Evolutionary conservation across 169 alveolate genomes (phyloP).

Genomic region (Nephromyces sp.): DNA sequence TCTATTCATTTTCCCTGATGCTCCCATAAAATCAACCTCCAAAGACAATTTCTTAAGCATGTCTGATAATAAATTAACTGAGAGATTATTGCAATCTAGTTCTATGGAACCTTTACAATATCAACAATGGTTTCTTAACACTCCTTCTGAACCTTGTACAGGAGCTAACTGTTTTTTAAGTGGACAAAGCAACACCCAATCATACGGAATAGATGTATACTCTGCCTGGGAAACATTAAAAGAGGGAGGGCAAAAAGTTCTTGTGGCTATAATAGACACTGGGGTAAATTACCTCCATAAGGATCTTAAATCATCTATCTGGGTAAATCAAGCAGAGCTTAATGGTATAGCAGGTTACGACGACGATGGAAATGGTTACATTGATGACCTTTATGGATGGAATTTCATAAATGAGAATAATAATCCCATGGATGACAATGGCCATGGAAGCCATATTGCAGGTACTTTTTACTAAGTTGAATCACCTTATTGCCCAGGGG

Average conservation of each 20-base stretch:
- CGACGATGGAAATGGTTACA: conserved; percentile 49
- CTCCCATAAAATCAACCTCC: neutral
- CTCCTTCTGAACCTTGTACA: no score
- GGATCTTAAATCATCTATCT: conserved; percentile 37
- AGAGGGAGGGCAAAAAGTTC: neutral
- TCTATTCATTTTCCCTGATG: neutral
- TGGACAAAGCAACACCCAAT: neutral
- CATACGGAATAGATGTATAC: neutral
- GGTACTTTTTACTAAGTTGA: no score
- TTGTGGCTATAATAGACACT: conserved; percentile 51
- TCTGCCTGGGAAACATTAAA: neutral
- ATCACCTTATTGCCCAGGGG: no score
- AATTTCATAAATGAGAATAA: conserved; percentile 40
- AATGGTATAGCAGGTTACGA: conserved; percentile 40
- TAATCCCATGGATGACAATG: conserved; percentile 54
- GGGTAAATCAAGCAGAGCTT: conserved; percentile 42
- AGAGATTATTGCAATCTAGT: no score
- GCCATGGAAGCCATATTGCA: conserved; percentile 58
- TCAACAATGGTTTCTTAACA: conserved; percentile 19
- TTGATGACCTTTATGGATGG: conserved; percentile 54
- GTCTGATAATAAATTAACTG: no score
- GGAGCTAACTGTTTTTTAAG: no score
- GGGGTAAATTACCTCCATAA: conserved; percentile 47
- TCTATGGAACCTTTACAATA: conserved; percentile 21
- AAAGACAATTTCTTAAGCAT: neutral